Conservation (phyloP, 352 stramenopile species). For the Phytophthora sojae region DNA sequence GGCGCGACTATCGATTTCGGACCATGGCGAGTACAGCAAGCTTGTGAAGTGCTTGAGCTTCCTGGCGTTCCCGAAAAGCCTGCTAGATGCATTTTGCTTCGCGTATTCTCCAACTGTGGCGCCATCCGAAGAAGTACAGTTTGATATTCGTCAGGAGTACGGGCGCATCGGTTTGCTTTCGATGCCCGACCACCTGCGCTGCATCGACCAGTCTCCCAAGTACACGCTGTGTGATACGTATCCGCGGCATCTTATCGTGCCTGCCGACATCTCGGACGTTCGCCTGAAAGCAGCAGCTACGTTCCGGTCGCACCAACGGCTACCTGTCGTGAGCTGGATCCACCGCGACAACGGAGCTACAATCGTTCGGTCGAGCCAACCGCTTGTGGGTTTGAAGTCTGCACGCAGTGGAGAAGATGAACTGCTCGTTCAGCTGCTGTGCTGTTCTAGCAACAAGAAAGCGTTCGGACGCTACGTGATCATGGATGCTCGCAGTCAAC, state of each 20-base stretch:
- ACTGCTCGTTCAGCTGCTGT: constrained; percentile 71
- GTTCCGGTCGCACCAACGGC: constrained; percentile 74
- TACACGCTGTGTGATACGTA: constrained; percentile 96
- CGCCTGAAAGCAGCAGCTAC: constrained; percentile 77
- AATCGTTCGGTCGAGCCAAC: constrained; percentile 85
- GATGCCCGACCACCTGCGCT: constrained; percentile 67
- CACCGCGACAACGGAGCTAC: constrained; percentile 77
- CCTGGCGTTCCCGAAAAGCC: constrained; percentile 72
- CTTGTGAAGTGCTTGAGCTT: constrained; percentile 81
- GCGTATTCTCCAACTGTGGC: constrained; percentile 71
- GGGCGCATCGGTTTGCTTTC: constrained; percentile 78
- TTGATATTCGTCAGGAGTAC: constrained; percentile 85
- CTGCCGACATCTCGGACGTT: constrained; percentile 91
- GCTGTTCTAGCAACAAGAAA: constrained; percentile 62
- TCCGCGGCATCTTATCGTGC: constrained; percentile 93
- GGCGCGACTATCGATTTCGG: constrained; percentile 70
- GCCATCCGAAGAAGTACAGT: constrained; percentile 79
- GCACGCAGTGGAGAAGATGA: constrained; percentile 82
- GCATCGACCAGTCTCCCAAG: constrained; percentile 75
- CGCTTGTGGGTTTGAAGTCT: constrained; percentile 83
- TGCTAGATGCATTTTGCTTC: constrained; percentile 89
- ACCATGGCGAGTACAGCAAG: constrained; percentile 78
- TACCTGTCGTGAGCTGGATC: constrained; percentile 83
- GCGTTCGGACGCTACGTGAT: constrained; percentile 75
- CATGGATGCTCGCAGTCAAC: constrained; percentile 85